Percentiles rank a stretch among this genome's conserved stretches.
phyloP scores from a whole-genome alignment of 139 green algal genomes.

The Zygnema circumcarinatum region DNA sequence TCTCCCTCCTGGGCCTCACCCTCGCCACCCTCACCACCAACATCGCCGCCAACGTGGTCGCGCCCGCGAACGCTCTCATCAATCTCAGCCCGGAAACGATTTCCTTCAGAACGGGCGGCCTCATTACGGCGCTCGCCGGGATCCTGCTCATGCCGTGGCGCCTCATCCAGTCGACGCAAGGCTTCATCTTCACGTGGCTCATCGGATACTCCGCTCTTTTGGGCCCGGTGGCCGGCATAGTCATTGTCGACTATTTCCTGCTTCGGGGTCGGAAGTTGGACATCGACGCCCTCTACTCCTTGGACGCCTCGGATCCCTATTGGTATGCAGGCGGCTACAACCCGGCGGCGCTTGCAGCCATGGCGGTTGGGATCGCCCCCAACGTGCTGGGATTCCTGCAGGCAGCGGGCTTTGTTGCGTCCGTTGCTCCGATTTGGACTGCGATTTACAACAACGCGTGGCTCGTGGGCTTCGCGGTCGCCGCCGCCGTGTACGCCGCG shows the following conservation, averaged over 20 bases:
- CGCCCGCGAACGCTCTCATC: constrained; percentile 71
- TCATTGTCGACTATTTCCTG: constrained; percentile 78
- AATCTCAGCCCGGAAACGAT: constrained; percentile 67
- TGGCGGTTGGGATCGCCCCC: constrained; percentile 65
- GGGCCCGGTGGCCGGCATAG: constrained; percentile 67
- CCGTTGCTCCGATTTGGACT: constrained; percentile 22
- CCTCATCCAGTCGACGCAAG: constrained; percentile 56
- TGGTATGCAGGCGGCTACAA: constrained; percentile 76
- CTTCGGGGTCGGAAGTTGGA: constrained; percentile 67
- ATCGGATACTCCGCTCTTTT: constrained; percentile 77
- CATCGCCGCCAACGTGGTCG: constrained; percentile 86
- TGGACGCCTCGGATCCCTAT: constrained; percentile 54
- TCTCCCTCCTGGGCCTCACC: constrained; percentile 69
- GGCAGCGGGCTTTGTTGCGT: constrained; percentile 34
- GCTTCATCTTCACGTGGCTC: constrained; percentile 82
- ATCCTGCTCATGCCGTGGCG: constrained; percentile 64
- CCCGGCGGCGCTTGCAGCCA: constrained; percentile 53
- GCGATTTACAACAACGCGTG: constrained; percentile 71
- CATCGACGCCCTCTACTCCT: constrained; percentile 70
- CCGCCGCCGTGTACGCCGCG: constrained; percentile 59
- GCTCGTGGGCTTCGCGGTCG: constrained; percentile 74
- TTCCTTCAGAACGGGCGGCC: constrained; percentile 61
- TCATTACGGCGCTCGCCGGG: constrained; percentile 68
- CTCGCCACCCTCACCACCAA: constrained; percentile 85
- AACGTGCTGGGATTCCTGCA: constrained; percentile 71